phyloP scores from a whole-genome alignment of 805 yeast genomes.

The Sugiyamaella chiloensis region DNA sequence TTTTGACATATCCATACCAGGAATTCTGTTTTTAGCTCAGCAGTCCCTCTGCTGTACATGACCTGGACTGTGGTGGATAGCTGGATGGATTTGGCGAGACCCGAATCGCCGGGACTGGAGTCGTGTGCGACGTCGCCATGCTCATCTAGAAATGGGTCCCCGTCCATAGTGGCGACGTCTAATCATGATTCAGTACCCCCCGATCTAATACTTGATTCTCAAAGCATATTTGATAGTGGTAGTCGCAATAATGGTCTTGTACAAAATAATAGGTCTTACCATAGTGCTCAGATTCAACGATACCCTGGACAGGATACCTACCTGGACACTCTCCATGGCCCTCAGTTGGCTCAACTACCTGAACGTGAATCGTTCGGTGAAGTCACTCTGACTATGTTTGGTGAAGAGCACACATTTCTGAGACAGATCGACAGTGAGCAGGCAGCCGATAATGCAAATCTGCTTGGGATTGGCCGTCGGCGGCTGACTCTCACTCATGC shows the following conservation, averaged over 20 bases:
- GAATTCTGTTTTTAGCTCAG: too few relatives aligned
- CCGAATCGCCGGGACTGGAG: neutral
- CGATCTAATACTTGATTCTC: neutral
- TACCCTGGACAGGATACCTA: neutral
- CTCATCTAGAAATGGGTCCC: slow-evolving; percentile 1
- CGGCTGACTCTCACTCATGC: neutral
- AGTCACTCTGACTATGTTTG: slow-evolving; percentile 6
- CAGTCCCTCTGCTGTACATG: too few relatives aligned
- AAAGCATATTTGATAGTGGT: too few relatives aligned
- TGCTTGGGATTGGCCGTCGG: neutral
- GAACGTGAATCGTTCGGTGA: slow-evolving; percentile 12
- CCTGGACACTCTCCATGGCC: neutral
- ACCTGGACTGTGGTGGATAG: too few relatives aligned
- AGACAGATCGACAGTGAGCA: slow-evolving; percentile 2
- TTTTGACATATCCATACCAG: too few relatives aligned
- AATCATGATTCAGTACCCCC: neutral
- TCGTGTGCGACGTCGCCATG: neutral
- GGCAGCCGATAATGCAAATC: neutral
- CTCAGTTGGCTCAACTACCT: too few relatives aligned
- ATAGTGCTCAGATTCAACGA: too few relatives aligned
- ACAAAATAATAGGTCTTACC: too few relatives aligned
- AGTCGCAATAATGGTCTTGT: too few relatives aligned
- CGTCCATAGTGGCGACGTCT: neutral
- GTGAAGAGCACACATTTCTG: slow-evolving; percentile 16
- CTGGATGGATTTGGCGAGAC: neutral